Conservation (phyloP, 257 asterid species). For the Solanum paucissectum region DNA sequence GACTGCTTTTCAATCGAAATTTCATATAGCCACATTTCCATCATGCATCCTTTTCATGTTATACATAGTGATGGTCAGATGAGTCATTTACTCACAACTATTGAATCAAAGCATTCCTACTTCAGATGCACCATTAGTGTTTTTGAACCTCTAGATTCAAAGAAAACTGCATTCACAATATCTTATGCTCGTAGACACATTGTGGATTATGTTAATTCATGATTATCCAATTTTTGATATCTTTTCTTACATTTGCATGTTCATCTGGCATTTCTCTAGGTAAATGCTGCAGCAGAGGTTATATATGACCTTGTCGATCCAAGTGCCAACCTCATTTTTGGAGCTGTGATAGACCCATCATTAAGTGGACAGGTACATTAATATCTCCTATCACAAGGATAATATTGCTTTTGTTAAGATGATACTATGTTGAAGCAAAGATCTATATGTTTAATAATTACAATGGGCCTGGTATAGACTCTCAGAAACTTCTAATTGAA, state of each 20-base stretch:
- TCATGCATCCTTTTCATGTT: background rate
- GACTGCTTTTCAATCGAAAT: background rate
- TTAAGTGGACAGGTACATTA: conserved; percentile 66
- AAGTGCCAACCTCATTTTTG: conserved; percentile 91
- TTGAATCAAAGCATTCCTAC: background rate
- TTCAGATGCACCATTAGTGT: background rate
- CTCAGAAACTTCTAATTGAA: background rate
- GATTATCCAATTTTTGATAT: background rate
- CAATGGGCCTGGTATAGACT: background rate
- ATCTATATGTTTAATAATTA: background rate
- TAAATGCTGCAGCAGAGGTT: conserved; percentile 93
- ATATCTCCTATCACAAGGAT: background rate
- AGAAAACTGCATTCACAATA: background rate
- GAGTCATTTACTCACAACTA: background rate
- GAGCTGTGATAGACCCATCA: conserved; percentile 91
- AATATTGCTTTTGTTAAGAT: background rate
- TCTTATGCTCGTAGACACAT: background rate
- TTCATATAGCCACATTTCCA: background rate
- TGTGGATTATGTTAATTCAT: background rate
- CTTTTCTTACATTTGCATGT: background rate
- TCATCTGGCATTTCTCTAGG: conserved; percentile 23
- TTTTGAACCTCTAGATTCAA: background rate
- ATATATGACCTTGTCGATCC: conserved; percentile 95
- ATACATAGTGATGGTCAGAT: background rate
- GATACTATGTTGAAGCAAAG: background rate